Base-by-base conservation (phyloP, 2,329 filamentous ascomycete species). In the Paracoccidioides lutzii region DNA sequence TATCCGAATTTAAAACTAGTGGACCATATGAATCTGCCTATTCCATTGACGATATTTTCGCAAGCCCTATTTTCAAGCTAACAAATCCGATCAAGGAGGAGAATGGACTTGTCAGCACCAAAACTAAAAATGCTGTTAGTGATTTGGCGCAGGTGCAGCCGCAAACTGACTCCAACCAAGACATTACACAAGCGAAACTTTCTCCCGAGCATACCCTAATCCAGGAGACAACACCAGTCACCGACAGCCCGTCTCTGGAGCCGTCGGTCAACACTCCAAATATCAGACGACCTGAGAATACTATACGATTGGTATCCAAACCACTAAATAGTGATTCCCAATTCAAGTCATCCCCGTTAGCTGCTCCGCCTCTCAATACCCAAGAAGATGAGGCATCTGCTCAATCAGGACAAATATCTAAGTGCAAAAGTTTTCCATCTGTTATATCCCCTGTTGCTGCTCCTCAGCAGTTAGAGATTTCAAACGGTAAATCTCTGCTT, bases 341-440 rank as follows among this genome's bases (percentile, higher is more conserved):
- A 10, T 69, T 68, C 58, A 67, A 63, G 50, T 67, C 67, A 5
- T 70, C 68, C 10, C 67, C 67, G 28, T 62, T 70, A 33, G 61
- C 67, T 7, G 60, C 60, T 43, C 62, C 64, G 12, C 58, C 64
- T 41, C 60, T 50, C 53, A 37, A 38, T 55, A 55, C 50, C 49
- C 35, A 56, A 57, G 30, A 41, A 30, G 9, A 49, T 15, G 15
- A 45, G 52, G 48, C 41, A 38, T 9, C 14, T 45, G 10, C 14
- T 6, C 30, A 54, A 55, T 4, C 43, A 30, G 32, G 35, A 30
- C 40, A 55, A 57, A 15, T 53, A 49, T 15, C 49, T 51, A 15
- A 8, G 9, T 50, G 50, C 14, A 41, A 37, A 44, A 55, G 44
- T 15, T 37, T 33, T n/a, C 45, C 45, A 32, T 28, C 35, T 33